Conservation (phyloP, 2,329 filamentous ascomycete species). For the Triangularia setosa region DNA sequence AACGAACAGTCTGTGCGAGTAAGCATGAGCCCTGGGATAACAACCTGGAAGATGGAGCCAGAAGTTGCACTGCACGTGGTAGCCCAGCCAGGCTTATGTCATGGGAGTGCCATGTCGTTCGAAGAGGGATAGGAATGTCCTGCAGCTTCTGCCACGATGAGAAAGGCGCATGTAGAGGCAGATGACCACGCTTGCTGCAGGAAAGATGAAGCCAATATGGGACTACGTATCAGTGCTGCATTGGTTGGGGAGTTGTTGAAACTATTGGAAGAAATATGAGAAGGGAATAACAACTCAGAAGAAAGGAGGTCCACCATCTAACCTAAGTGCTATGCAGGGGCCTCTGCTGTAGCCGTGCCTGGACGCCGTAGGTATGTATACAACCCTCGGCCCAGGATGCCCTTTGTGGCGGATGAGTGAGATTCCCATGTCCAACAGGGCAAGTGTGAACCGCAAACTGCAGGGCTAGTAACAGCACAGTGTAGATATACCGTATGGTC, state of each 20-base stretch:
- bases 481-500: not conserved
- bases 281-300: not conserved
- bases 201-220: not conserved
- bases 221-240: conserved; percentile 21
- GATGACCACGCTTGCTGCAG: not conserved
- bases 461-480: not conserved
- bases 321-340: not conserved
- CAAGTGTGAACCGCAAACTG: not conserved
- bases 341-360: not conserved
- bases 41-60: not conserved
- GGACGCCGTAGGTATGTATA: not conserved
- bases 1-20: conserved; percentile 16
- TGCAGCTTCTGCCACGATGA: not conserved
- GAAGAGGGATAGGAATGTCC: no score
- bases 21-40: not conserved
- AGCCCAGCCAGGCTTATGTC: not conserved
- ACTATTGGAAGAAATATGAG: not conserved
- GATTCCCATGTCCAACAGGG: not conserved
- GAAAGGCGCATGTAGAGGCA: not conserved
- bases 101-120: no score
- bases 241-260: conserved; percentile 10
- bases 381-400: not conserved
- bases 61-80: not conserved
- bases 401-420: not conserved
- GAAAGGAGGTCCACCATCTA: not conserved